A percentile compares a stretch with the other conserved stretches of the same genome.
Evolutionary conservation across 768 basidiomycete genomes (phyloP).

Genomic region (Auricularia cornea): DNA sequence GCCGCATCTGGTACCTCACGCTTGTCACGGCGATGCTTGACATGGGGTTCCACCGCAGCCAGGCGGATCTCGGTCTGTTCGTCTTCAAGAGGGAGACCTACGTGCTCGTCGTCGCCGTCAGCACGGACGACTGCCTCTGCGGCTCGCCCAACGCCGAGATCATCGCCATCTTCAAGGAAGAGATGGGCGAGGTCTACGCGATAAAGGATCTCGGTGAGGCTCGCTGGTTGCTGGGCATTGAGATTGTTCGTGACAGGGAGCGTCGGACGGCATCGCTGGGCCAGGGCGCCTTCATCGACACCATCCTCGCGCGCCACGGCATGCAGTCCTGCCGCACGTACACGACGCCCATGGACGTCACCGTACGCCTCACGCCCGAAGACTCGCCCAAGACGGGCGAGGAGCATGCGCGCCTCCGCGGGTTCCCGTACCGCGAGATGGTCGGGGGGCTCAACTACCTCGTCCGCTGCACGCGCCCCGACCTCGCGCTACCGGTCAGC

Average conservation of each 20-base stretch:
- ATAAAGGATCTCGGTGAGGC: conserved; percentile 7
- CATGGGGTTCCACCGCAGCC: conserved; percentile 22
- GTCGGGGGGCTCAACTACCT: background rate
- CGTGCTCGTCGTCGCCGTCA: conserved; percentile 4
- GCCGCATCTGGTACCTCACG: conserved; percentile 28
- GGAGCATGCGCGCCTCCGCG: background rate
- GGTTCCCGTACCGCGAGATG: background rate
- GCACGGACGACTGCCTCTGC: conserved; percentile 29
- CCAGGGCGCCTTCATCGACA: too few relatives aligned
- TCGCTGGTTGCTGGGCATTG: conserved; percentile 11
- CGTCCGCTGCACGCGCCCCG: conserved; percentile 9
- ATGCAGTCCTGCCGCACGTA: conserved; percentile 4
- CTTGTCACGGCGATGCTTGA: conserved; percentile 20
- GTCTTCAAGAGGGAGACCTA: conserved; percentile 7
- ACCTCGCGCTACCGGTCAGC: conserved; percentile 8
- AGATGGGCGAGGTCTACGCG: background rate
- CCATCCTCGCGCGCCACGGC: conserved; percentile 9
- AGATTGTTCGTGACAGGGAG: conserved; percentile 3
- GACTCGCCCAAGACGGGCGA: conserved; percentile 5
- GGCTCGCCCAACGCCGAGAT: conserved; percentile 4
- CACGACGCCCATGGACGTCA: conserved; percentile 12
- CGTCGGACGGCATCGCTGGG: too few relatives aligned
- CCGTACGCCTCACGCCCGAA: conserved; percentile 1
- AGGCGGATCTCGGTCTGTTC: background rate
- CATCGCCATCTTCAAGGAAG: conserved; percentile 12